Percentiles rank a stretch among this genome's conserved stretches.
Conservation (phyloP, 1,284 basidiomycete genomes). For the Austroboletus rostrupii region DNA sequence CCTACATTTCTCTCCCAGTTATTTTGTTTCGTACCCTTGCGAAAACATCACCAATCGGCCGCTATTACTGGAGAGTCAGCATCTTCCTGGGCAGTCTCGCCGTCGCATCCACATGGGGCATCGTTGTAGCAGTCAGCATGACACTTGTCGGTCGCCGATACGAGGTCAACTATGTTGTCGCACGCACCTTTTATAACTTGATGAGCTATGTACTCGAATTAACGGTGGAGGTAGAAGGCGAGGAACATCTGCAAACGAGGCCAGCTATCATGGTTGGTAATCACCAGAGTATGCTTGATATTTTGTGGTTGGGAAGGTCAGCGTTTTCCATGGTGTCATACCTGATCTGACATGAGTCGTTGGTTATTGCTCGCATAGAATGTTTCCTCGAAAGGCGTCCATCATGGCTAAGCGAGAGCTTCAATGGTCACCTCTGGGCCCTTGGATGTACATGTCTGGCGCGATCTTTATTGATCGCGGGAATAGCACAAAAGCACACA, state of each 20-base stretch:
- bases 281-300: constrained; percentile 92
- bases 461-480: constrained; percentile 92
- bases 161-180: constrained; percentile 86
- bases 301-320: constrained; percentile 80
- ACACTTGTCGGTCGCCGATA: constrained; percentile 68
- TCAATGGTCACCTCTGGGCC: constrained; percentile 86
- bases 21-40: constrained; percentile 59
- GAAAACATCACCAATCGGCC: constrained; percentile 48
- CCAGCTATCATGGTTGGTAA: constrained; percentile 84
- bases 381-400: constrained; percentile 79
- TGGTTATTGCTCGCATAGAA: constrained; percentile 39
- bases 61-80: constrained; percentile 72
- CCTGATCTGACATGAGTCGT: constrained; percentile 1
- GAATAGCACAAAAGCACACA: constrained; percentile 74
- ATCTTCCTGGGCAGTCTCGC: constrained; percentile 76
- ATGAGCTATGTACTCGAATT: constrained; percentile 68
- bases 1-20: constrained; percentile 68
- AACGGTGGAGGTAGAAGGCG: constrained; percentile 78
- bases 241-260: constrained; percentile 68
- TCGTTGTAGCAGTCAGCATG: constrained; percentile 70
- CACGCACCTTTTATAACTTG: constrained; percentile 78
- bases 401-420: constrained; percentile 96
- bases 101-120: constrained; percentile 73
- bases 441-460: constrained; percentile 90
- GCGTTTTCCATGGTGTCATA: constrained; percentile 21